phyloP scores from a whole-genome alignment of 2,329 filamentous ascomycete genomes.

The Ophiocordyceps camponoti-saundersi region DNA sequence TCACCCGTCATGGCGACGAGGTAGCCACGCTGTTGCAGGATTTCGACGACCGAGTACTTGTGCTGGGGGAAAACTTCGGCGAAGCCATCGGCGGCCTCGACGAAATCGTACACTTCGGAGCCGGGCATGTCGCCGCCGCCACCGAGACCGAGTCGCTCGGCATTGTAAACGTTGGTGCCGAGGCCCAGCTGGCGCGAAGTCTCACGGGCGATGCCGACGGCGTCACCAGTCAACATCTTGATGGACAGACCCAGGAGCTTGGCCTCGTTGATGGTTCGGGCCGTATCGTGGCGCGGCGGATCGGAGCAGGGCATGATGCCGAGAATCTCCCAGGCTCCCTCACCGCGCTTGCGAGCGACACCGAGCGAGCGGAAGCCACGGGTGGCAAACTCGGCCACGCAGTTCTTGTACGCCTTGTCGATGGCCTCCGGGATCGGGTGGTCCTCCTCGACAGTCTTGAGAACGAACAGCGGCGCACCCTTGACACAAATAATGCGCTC shows the following conservation, averaged over 20 bases:
- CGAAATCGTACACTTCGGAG: constrained; percentile 88
- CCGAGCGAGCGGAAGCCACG: constrained; percentile 90
- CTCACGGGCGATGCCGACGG: constrained; percentile 82
- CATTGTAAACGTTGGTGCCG: constrained; percentile 86
- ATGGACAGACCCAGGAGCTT: constrained; percentile 77
- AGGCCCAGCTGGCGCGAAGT: constrained; percentile 83
- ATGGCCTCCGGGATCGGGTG: constrained; percentile 61
- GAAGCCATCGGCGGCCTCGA: constrained; percentile 88
- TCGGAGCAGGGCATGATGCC: constrained; percentile 92
- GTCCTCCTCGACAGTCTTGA: constrained; percentile 77
- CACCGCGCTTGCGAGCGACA: constrained; percentile 76
- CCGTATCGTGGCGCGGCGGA: constrained; percentile 79
- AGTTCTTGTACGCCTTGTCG: constrained; percentile 77
- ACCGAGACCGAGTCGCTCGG: constrained; percentile 78
- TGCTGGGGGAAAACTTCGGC: constrained; percentile 90
- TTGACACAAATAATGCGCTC: constrained; percentile 82
- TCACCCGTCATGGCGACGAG: constrained; percentile 94
- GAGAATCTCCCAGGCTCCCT: constrained; percentile 75
- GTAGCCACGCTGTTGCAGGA: constrained; percentile 83
- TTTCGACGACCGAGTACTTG: constrained; percentile 90
- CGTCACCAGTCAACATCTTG: constrained; percentile 94
- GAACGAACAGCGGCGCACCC: constrained; percentile 73
- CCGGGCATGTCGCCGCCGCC: constrained; percentile 86
- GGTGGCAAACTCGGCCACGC: constrained; percentile 78
- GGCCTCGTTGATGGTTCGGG: constrained; percentile 77